Evolutionary conservation across 208 protist species (phyloP).

Genomic region (Jaenimonas drosophilae): DNA sequence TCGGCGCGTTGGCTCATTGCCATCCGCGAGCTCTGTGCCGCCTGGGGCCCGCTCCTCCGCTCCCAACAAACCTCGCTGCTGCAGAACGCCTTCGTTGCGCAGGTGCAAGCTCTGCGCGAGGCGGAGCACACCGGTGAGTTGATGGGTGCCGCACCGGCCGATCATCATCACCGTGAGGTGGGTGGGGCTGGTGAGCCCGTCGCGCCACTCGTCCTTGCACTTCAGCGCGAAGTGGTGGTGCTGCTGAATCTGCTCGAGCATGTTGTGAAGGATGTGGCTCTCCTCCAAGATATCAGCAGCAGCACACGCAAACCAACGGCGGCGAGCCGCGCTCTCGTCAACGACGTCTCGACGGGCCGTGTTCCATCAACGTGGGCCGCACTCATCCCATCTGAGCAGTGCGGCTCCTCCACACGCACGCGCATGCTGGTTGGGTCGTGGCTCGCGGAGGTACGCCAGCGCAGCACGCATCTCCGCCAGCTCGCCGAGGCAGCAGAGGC

Average conservation of each 20-base stretch:
- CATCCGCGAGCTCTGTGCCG: neutral
- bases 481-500: conserved; percentile 29
- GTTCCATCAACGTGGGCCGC: conserved; percentile 84
- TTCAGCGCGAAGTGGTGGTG: conserved; percentile 83
- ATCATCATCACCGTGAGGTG: too few species aligned
- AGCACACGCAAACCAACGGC: conserved; percentile 85
- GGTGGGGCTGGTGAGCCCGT: neutral
- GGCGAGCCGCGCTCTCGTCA: conserved; percentile 75
- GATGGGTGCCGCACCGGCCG: too few species aligned
- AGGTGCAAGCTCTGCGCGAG: conserved; percentile 17
- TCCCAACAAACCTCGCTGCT: conserved; percentile 11
- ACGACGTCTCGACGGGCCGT: conserved; percentile 60
- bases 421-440: conserved; percentile 38
- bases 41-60: conserved; percentile 5
- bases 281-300: conserved; percentile 50
- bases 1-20: neutral
- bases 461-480: conserved; percentile 38
- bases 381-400: conserved; percentile 13
- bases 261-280: conserved; percentile 58
- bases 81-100: conserved; percentile 17
- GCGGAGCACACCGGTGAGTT: conserved; percentile 6
- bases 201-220: conserved; percentile 82
- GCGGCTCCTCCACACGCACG: conserved; percentile 19
- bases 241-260: conserved; percentile 47
- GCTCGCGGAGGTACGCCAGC: conserved; percentile 49